Conservation (phyloP, 2,329 filamentous ascomycete genomes). For the Xylariomycetidae sp. region DNA sequence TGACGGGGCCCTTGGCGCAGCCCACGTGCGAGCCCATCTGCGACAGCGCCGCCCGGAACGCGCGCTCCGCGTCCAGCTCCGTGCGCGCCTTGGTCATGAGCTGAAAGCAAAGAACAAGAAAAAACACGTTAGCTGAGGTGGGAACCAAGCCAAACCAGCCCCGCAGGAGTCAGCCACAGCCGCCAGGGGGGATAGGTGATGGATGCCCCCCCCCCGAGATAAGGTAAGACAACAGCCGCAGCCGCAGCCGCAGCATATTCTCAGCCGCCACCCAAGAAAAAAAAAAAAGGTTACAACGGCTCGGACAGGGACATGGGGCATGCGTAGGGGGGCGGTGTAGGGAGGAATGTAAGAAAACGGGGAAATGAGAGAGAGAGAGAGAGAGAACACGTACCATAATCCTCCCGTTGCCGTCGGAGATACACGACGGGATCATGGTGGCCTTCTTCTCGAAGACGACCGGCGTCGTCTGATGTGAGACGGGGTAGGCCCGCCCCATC, state of each 20-base stretch:
- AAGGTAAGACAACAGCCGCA: no score
- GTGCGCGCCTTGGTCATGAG: constrained; percentile 1
- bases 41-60: constrained; percentile 44
- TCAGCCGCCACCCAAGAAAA: no score
- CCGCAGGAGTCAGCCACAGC: no score
- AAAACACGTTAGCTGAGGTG: no score
- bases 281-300: no score
- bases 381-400: neutral
- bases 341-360: neutral
- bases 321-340: neutral
- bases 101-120: neutral
- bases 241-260: no score
- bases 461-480: constrained; percentile 49
- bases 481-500: constrained; percentile 52
- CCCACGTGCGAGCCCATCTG: constrained; percentile 50
- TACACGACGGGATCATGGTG: constrained; percentile 34
- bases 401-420: constrained; percentile 34
- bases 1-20: constrained; percentile 42
- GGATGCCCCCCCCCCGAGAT: no score
- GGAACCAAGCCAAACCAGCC: no score
- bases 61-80: constrained; percentile 36
- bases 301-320: no score
- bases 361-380: neutral
- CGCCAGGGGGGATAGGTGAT: no score
- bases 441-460: constrained; percentile 42